Base-by-base conservation (phyloP, 805 yeast genomes). In the Wickerhamiella nectarea region DNA sequence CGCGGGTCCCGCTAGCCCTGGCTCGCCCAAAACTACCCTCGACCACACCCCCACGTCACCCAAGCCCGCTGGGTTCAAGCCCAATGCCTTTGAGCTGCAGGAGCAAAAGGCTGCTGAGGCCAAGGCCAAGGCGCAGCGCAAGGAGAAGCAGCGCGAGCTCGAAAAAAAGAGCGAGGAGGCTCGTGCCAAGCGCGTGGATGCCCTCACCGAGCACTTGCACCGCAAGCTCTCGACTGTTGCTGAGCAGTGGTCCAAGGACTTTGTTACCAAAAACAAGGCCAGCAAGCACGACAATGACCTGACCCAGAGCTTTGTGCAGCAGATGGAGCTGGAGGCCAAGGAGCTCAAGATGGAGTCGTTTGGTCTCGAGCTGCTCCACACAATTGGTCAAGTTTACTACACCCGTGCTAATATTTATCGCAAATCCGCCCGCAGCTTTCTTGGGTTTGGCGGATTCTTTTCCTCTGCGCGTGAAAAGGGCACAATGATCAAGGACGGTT, bases 291-390 rank as follows among this genome's bases (percentile, higher is more conserved):
- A 75, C 42, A 66, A 64, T 0, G 83, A 76, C 25, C 77, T 86
- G 33, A 68, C 79, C 42, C 59, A 61, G 6, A 70, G 80, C 0
- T 89, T 85, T 59, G 64, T 70, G 47, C 69, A 68, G 45, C 79
- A 81, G 58, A 70, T 82, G 52, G 70, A 69, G 48, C 76, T 78
- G 54, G 97, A 91, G 60, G 94, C 94, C 12, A 91, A 87, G 56
- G 81, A 81, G 48, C 67, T 91, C 57, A 91, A 91, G 61, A 75
- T 85, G 71, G 98, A 91, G 68, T 83, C 95, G 43, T 91, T 91
- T 65, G 99, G 99, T 11, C 63, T 89, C 41, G 94, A 89, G 62
- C 68, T 91, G 41, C 66, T 89, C 50, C 71, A 67, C 47, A 71
- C 89, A 15, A 80, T 91, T 48, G 96, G 97, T 15, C 72, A 71